Base-by-base conservation (phyloP, 768 basidiomycete genomes). In the Xerocomellus chrysenteron region DNA sequence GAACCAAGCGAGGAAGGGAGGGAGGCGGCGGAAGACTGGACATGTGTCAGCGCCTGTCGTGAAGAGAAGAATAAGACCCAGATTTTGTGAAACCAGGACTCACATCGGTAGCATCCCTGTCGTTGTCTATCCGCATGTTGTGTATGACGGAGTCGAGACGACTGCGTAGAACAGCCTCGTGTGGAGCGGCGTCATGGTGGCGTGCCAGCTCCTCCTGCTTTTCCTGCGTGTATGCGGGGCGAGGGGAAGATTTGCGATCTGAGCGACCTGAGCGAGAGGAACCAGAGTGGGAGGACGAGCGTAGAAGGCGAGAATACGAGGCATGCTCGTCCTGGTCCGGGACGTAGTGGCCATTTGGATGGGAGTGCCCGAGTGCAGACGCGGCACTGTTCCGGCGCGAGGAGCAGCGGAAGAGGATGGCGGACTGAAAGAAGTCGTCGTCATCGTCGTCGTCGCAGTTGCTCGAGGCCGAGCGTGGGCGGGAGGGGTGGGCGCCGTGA, bases 141-240 rank as follows among this genome's bases (percentile, higher is more conserved):
- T 70, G 67, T n/a, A 85, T 65, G 45, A 83, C 82, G 2, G 78
- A 68, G 70, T 85, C 84, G 17, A 85, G 69, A 12, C 81, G 74
- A 47, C 74, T 78, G 9, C 80, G 76, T 26, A 85, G 73, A 24
- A 81, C 84, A 43, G 80, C 80, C 62, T 80, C 82, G 51, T 81
- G 83, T 1, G 81, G 82, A 16, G 77, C 62, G 50, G 77, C 56
- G 24, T 71, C 71, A 37, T 66, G 63, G 54, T 65, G 58, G 57
- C 60, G 64, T 5, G 52, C 63, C 12, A 59, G 49, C 8, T 66
- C 60, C 52, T 64, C 55, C 46, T 58, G 58, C 39, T 66, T 58
- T 47, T 71, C 70, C 32, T 55, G 58, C 3, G 47, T 30, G 14
- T 52, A 42, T 44, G 55, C 45, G 17, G 56, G 17, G n/a, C 44